Base-by-base conservation (phyloP, 73 alveolate genomes). In the Tetrahymena malaccensis region DNA sequence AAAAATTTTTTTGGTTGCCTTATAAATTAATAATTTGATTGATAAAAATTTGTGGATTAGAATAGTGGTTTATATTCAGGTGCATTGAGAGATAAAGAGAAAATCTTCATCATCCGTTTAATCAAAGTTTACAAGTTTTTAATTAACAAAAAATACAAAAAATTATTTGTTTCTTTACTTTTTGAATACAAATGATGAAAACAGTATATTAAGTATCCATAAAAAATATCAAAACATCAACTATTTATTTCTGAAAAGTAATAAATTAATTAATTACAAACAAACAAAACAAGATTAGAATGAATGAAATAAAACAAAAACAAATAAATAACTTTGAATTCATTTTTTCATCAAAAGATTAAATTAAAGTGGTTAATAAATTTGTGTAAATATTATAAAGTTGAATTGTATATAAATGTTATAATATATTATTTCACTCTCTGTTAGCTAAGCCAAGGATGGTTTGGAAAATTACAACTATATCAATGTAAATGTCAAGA, bases 401-500 rank as follows among this genome's bases (percentile, higher is more conserved):
- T 19, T 50, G 0, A 13, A 50, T 50, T 50, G 1, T 50, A 50
- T 10, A 50, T 50, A 50, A 15, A 8, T 13, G 0, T 50, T 50
- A 15, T 50, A 31, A 21, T 11, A 50, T 3, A 50, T 50, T 70
- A 22, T 27, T n/a, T 70, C 89, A 70, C 31, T 70, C 37, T 70
- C 89, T 70, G 89, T 70, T 70, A n/a, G 89, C 89, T 12, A 70
- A 12, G 1, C 89, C 89, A 2, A 70, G 89, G 10, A 70, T 12
- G 35, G 89, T 70, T 70, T 70, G 19, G 93, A 97, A 97, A 40
- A 97, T 35, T 89, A 83, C 93, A 10, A 97, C 93, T 3, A 97
- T 94, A 57, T 97, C 98, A 37, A 97, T 50, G 85, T 97, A 97
- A 35, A 97, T 93, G 35, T 94, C 85, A 40, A 97, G 55, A 10